Base-by-base conservation (phyloP, 306 rosid species). In the Malus asiatica region DNA sequence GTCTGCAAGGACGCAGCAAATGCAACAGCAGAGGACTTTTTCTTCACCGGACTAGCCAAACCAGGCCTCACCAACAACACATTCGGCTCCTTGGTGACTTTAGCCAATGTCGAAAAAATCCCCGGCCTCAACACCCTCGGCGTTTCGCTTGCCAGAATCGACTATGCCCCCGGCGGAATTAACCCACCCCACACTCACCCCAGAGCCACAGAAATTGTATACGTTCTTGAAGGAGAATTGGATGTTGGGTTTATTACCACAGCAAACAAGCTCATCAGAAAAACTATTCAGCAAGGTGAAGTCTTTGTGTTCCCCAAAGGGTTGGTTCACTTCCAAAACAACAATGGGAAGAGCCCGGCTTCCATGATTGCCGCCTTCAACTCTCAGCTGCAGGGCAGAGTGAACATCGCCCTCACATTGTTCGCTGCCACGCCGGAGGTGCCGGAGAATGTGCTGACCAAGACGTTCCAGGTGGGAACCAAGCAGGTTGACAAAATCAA, bases 151-250 rank as follows among this genome's bases (percentile, higher is more conserved):
- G 59, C 98, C 6, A 83, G 97, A 15, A 80, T 95, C 59, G 98
- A 95, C 90, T 95, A 86, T 59, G 96, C 95, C 20, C 20, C 95
- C 1, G 92, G 96, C 13, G 97, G 98, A 45, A 78, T 88, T 3
- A 95, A 95, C 86, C 97, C 98, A 9, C 96, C 98, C 1, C 98
- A 95, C 96, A 89, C 96, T 0, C 98, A 95, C 85, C 96, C 96
- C 18, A 94, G 97, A 5, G 96, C 98, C 82, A 92, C 97, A 0
- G 98, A 94, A 82, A 68, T 95, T 0, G 93, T 90, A n/a, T 95
- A 77, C 18, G 97, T 94, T 23, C 89, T 92, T 1, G 83, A 89
- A 51, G 98, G 97, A 1, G 72, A 66, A 71, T 65, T 95, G 27
- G 91, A 90, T 16, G 98, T 95, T 3, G 95, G 97, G 1, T 92